Base-by-base conservation (phyloP, 2,329 filamentous ascomycete species). In the Colletotrichum australisinense region DNA sequence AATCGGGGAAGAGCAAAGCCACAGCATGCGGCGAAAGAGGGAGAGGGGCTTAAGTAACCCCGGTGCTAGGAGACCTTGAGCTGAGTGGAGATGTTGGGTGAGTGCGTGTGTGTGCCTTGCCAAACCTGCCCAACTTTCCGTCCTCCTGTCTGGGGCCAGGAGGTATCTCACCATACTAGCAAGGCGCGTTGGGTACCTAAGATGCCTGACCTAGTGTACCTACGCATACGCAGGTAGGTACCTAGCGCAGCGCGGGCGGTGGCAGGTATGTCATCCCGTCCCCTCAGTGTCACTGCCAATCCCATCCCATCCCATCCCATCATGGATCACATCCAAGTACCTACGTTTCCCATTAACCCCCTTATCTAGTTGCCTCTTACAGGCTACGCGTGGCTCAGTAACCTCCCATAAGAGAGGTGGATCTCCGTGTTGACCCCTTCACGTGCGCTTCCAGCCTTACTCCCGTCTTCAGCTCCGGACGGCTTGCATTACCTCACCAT, bases 1-100 rank as follows among this genome's bases (percentile, higher is more conserved):
- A 55, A 56, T 53, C 38, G 53, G 72, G 53, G 52, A 56, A 14
- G n/a, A 14, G 56, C n/a, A 57, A 32, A 62, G 62, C 59, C 32
- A 19, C 30, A 24, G 35, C 14, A 28, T 7, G 57, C 55, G 42
- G 53, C 38, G 58, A 72, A 62, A 49, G 71, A 74, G 68, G 72
- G 69, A 55, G 63, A 68, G 62, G 72, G 69, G 63, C 69, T 73
- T 74, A 69, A 69, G 69, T 74, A 74, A 69, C 69, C 69, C 69
- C 19, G 68, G 63, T 53, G 68, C 38, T 65, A 32, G 49, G 32
- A 28, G n/a, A 49, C 19, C 42, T 49, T 22, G 16, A 49, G 42
- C 42, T 22, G 42, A n/a, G 42, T 49, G 42, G 46, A 32, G 62
- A n/a, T 52, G n/a, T 19, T 19, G 14, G 38, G 38, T 19, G 38